Evolutionary conservation across 2,329 filamentous ascomycete species (phyloP).

Genomic region (Cryphonectria carpinicola): DNA sequence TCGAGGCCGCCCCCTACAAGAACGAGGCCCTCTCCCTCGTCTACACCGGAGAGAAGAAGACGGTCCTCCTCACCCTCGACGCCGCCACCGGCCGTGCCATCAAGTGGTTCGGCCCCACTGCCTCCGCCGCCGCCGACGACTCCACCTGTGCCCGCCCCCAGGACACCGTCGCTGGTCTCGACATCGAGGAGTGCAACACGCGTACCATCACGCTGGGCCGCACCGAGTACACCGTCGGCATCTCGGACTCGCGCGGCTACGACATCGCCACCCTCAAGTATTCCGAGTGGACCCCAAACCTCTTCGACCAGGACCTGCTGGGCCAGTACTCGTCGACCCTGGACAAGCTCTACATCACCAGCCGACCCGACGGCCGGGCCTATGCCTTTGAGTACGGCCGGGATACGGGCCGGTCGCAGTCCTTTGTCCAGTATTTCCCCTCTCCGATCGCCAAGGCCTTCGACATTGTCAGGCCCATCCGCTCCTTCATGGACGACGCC

Average conservation of each 20-base stretch:
- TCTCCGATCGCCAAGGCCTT: conserved; percentile 87
- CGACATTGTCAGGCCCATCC: conserved; percentile 73
- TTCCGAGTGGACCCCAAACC: conserved; percentile 94
- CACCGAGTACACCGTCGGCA: conserved; percentile 87
- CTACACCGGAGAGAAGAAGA: conserved; percentile 91
- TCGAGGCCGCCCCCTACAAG: conserved; percentile 81
- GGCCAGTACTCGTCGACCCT: conserved; percentile 79
- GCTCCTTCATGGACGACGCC: conserved; percentile 6
- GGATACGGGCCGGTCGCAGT: conserved; percentile 49
- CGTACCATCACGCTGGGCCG: conserved; percentile 83
- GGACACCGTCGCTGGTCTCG: conserved; percentile 66
- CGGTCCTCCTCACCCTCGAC: conserved; percentile 85
- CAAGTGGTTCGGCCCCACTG: conserved; percentile 80
- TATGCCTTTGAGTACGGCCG: conserved; percentile 76
- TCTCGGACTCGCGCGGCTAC: conserved; percentile 74
- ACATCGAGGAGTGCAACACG: conserved; percentile 76
- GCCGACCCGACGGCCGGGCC: conserved; percentile 80
- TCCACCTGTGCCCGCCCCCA: conserved; percentile 76
- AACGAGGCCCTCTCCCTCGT: conserved; percentile 77
- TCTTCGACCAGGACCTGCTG: conserved; percentile 83
- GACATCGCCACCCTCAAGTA: conserved; percentile 89
- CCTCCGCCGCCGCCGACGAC: conserved; percentile 67
- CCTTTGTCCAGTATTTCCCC: conserved; percentile 71
- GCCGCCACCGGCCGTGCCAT: conserved; percentile 81
- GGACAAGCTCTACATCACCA: conserved; percentile 88